Evolutionary conservation across 441 rosid species (phyloP), one percentile per base, ranked within the genome.

Genomic region (Gossypium davidsonii): DNA sequence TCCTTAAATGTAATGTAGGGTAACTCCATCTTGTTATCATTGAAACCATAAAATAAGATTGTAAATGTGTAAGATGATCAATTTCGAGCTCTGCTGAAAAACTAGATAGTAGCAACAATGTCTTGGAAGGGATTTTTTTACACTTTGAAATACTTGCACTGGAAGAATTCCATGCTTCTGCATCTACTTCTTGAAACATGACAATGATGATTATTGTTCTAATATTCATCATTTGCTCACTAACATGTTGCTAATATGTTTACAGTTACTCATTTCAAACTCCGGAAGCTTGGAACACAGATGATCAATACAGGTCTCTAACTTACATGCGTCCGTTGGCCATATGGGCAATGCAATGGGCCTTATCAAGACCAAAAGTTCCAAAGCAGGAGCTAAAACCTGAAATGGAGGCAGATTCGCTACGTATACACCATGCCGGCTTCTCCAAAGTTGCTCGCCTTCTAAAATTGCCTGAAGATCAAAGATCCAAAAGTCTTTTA

Each of bases 301-400:
- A 78, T 51, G 95, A 81, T 67, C 81, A 89, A 76, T 94, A 87
- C 73, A 76, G 98, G 74, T 85, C 97, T 6, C 52, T 94, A 21
- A 67, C 79, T 26, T 94, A 94, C 82, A 93, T 94, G 98, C 93
- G 97, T 9, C 97, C 98, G 2, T 79, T 91, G 82, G 97, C 93
- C 8, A 91, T 94, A 76, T 94, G 98, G 98, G 91, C 96, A 56
- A 91, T 94, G 96, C 98, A 94, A 76, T 94, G 97, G 98, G 94
- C 96, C 31, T 69, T 94, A 23, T 74, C 90, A 3, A 78, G 85
- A 53, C 81, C 85, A 0, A 83, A 79, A 58, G 76, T 82, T 28
- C 56, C 49, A 28, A 75, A 70, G 48, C 60, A 56, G 64, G 77
- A 78, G 73, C 67, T 14, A 28, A 72, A 67, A 25, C 56, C 60